A percentile compares a stretch with the other conserved stretches of the same genome.
Conservation (phyloP, 257 asterid genomes). For the Solanum chaucha region DNA sequence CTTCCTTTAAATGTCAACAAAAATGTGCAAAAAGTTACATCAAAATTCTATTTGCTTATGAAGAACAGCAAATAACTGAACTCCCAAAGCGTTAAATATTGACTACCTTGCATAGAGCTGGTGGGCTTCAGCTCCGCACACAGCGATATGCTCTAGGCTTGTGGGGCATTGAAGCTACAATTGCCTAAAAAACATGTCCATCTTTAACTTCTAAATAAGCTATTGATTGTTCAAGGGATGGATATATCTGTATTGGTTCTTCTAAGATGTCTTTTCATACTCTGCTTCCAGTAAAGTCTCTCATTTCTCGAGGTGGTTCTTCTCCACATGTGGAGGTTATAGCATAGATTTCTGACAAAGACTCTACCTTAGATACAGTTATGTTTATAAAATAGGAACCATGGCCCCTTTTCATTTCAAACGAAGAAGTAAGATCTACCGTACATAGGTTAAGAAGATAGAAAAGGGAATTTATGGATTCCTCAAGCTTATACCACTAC, state of each 20-base stretch:
- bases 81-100: slow-evolving; percentile 59
- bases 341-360: too few relatives aligned
- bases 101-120: background rate
- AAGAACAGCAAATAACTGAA: slow-evolving; percentile 60
- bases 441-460: too few relatives aligned
- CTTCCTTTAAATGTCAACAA: background rate
- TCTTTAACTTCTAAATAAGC: slow-evolving; percentile 54
- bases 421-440: too few relatives aligned
- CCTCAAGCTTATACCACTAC: too few relatives aligned
- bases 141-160: slow-evolving; percentile 68
- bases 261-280: background rate
- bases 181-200: slow-evolving; percentile 47
- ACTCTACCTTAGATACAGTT: too few relatives aligned
- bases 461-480: too few relatives aligned
- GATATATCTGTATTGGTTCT: background rate
- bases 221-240: slow-evolving; percentile 40
- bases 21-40: slow-evolving; percentile 26
- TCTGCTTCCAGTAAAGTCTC: slow-evolving; percentile 14
- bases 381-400: too few relatives aligned
- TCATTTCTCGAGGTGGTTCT: slow-evolving; percentile 23
- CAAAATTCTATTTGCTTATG: slow-evolving; percentile 65
- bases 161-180: slow-evolving; percentile 52
- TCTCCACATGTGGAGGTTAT: background rate
- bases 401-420: too few relatives aligned
- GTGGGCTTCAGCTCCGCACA: too few relatives aligned